phyloP scores from a whole-genome alignment of 345 rosid genomes.

The Abelmoschus esculentus region DNA sequence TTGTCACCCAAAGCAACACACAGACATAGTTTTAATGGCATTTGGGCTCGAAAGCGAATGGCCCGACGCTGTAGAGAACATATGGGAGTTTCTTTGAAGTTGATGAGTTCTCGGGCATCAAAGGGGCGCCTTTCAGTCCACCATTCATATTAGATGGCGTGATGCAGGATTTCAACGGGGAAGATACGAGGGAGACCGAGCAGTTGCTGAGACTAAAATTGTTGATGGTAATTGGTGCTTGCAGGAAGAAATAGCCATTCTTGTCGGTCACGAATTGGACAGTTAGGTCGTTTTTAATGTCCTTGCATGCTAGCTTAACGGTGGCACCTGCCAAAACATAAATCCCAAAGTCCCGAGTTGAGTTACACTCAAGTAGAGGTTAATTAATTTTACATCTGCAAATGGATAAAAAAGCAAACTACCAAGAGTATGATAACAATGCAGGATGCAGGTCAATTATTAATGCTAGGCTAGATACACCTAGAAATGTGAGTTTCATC shows the following conservation, averaged over 20 bases:
- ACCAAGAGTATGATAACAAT: neutral
- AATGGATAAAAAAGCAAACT: neutral
- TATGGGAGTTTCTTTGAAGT: constrained; percentile 26
- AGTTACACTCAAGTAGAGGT: neutral
- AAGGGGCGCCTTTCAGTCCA: constrained; percentile 42
- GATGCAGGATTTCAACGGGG: constrained; percentile 36
- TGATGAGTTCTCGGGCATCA: constrained; percentile 40
- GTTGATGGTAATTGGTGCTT: constrained; percentile 59
- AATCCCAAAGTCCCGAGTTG: neutral
- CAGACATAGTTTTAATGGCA: constrained; percentile 23
- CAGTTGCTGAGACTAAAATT: constrained; percentile 69
- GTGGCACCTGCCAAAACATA: constrained; percentile 44
- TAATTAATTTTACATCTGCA: neutral
- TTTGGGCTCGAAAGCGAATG: constrained; percentile 71
- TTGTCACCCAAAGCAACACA: constrained; percentile 7
- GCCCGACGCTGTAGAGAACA: constrained; percentile 60
- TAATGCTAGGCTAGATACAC: neutral
- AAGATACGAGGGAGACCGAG: constrained; percentile 41
- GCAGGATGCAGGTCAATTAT: neutral
- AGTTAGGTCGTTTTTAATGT: constrained; percentile 27
- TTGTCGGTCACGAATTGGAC: constrained; percentile 46
- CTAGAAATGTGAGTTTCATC: neutral
- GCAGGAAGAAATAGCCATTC: constrained; percentile 64
- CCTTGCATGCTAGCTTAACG: constrained; percentile 62
- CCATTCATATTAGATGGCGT: constrained; percentile 43